Evolutionary conservation across 1,284 basidiomycete species (phyloP).

Genomic region (Tylopilus sp.): DNA sequence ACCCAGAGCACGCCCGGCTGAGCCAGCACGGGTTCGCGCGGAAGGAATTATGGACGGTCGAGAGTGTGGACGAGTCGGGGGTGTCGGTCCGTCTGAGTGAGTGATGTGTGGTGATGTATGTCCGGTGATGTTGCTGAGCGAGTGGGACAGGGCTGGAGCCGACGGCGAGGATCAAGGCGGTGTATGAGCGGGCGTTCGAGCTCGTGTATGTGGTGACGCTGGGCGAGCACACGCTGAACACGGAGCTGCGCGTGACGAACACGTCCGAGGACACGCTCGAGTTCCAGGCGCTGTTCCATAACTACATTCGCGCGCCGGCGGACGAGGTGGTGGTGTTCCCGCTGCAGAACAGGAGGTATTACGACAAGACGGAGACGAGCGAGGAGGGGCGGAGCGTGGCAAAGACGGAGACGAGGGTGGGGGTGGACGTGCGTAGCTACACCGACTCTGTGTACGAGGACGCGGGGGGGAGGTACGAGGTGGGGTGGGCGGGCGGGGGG

Average conservation of each 20-base stretch:
- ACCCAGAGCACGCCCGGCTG: slow-evolving; percentile 67
- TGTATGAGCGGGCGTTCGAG: slow-evolving; percentile 61
- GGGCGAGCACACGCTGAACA: slow-evolving; percentile 66
- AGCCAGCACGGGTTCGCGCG: slow-evolving; percentile 84
- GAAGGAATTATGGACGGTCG: slow-evolving; percentile 65
- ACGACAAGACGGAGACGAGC: slow-evolving; percentile 69
- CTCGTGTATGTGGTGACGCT: slow-evolving; percentile 78
- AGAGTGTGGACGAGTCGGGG: slow-evolving; percentile 60
- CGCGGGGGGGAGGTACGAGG: slow-evolving; percentile 50
- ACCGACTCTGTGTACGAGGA: slow-evolving; percentile 76
- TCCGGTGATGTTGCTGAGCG: slow-evolving; percentile 2
- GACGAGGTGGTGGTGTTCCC: slow-evolving; percentile 55
- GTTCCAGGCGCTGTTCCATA: slow-evolving; percentile 87
- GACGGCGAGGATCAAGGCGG: slow-evolving; percentile 50
- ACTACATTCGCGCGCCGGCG: slow-evolving; percentile 70
- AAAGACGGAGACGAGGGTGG: slow-evolving; percentile 58
- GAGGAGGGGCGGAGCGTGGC: slow-evolving; percentile 45
- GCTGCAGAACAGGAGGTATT: slow-evolving; percentile 58
- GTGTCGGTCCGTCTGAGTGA: slow-evolving; percentile 72
- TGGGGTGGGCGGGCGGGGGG: slow-evolving; percentile 56
- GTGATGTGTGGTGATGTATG: slow-evolving; percentile 25
- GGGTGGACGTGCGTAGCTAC: slow-evolving; percentile 57
- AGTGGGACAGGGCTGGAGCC: slow-evolving; percentile 51
- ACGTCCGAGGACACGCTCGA: slow-evolving; percentile 53
- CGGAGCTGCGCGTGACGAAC: slow-evolving; percentile 77